Evolutionary conservation across 148 eudicot species (phyloP).

Genomic region (Arbutus unedo): DNA sequence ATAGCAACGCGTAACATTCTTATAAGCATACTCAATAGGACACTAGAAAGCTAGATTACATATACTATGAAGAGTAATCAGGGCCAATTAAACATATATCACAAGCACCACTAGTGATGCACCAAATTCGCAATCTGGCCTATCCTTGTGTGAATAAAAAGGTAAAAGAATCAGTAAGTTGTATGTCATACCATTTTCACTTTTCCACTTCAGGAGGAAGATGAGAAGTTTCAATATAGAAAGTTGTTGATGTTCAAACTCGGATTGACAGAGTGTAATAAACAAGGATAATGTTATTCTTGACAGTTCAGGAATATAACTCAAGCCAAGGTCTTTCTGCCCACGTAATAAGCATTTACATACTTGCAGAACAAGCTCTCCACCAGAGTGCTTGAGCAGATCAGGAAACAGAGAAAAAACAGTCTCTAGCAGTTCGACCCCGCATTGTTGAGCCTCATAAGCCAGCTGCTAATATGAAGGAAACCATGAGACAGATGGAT

Average conservation of each 20-base stretch:
- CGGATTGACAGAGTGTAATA: constrained; percentile 45
- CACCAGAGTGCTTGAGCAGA: constrained; percentile 37
- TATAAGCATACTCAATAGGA: not conserved
- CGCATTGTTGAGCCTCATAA: constrained; percentile 61
- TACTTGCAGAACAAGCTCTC: constrained; percentile 46
- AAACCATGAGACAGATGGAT: constrained; percentile 9
- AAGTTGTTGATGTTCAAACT: constrained; percentile 77
- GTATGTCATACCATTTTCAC: constrained; percentile 53
- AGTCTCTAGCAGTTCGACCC: constrained; percentile 56
- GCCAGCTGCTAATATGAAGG: constrained; percentile 44
- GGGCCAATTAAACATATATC: not conserved
- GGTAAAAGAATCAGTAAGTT: not conserved
- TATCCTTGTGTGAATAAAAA: not conserved
- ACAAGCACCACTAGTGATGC: not conserved
- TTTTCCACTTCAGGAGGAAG: constrained; percentile 64
- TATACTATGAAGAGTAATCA: not conserved
- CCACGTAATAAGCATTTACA: constrained; percentile 49
- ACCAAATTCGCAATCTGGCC: not conserved
- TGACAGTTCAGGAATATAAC: constrained; percentile 49
- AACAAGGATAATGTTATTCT: constrained; percentile 52
- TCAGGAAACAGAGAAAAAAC: constrained; percentile 44
- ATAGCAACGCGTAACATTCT: not conserved
- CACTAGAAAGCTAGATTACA: not conserved
- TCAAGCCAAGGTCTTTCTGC: constrained; percentile 77
- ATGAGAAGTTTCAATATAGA: constrained; percentile 51